Evolutionary conservation across 345 rosid species (phyloP).

Genomic region (Citrus australasica): DNA sequence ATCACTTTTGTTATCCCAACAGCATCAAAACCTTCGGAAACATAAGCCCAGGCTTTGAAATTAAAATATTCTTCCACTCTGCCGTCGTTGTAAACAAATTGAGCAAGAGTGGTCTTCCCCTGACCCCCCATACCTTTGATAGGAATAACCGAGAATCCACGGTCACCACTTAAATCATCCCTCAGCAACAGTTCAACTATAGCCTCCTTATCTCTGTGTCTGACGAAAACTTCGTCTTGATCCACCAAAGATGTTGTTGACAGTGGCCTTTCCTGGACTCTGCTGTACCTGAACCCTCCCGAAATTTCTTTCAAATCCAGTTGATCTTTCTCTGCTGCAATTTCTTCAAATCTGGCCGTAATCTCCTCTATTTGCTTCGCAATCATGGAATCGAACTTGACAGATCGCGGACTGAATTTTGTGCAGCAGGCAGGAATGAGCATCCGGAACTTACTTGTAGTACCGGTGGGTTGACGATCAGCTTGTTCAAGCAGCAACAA

Average conservation of each 20-base stretch:
- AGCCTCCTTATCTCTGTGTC: constrained; percentile 13
- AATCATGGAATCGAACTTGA: not conserved
- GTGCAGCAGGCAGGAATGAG: not conserved
- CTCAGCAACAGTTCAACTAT: not conserved
- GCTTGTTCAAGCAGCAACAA: not conserved
- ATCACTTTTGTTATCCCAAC: not conserved
- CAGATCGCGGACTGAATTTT: not conserved
- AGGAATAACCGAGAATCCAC: constrained; percentile 11
- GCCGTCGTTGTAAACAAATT: constrained; percentile 13
- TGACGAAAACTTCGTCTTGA: constrained; percentile 19
- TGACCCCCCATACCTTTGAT: constrained; percentile 25
- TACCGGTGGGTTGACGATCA: not conserved
- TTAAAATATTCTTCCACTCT: not conserved
- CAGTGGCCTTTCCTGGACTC: not conserved
- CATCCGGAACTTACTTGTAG: not conserved
- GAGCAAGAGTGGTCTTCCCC: constrained; percentile 23
- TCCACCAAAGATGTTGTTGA: constrained; percentile 16
- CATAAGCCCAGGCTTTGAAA: constrained; percentile 11
- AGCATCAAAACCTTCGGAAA: constrained; percentile 8
- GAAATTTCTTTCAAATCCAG: not conserved
- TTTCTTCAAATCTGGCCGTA: constrained; percentile 4
- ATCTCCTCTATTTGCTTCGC: not conserved
- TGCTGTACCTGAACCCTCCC: not conserved
- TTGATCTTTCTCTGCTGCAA: not conserved
- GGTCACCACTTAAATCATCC: not conserved